A percentile compares a stretch with the other conserved stretches of the same genome.
phyloP scores from a whole-genome alignment of 805 yeast species.

The Metschnikowia colocasiae region DNA sequence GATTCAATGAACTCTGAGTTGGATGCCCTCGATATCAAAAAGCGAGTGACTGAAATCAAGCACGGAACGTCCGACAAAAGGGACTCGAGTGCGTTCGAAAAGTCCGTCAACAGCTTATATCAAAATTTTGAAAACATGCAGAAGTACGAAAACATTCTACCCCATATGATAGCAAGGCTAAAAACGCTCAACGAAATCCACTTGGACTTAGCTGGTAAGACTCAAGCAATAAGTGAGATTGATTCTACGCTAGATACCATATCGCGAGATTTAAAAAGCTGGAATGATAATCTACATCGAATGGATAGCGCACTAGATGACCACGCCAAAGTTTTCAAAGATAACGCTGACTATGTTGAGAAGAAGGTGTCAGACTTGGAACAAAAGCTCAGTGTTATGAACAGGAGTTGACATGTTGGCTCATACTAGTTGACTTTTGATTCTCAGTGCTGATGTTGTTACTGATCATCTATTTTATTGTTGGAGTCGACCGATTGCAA shows the following conservation, averaged over 20 bases:
- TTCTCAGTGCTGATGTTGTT: neutral
- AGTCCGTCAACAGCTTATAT: slow-evolving; percentile 26
- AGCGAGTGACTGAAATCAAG: slow-evolving; percentile 17
- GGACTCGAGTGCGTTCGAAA: slow-evolving; percentile 11
- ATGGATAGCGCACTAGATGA: slow-evolving; percentile 24
- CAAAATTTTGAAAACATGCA: slow-evolving; percentile 27
- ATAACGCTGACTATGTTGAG: slow-evolving; percentile 22
- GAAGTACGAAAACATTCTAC: slow-evolving; percentile 20
- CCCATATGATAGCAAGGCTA: slow-evolving; percentile 27
- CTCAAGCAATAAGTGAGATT: slow-evolving; percentile 22
- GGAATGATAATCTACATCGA: slow-evolving; percentile 27
- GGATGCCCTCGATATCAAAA: slow-evolving; percentile 23
- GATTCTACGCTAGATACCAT: slow-evolving; percentile 28
- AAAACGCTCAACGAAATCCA: slow-evolving; percentile 33
- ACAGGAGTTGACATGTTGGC: neutral
- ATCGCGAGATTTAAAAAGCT: slow-evolving; percentile 24
- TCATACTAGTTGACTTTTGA: neutral
- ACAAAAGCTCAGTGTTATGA: neutral
- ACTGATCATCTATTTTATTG: neutral
- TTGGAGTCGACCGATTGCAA: neutral
- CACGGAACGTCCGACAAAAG: slow-evolving; percentile 1
- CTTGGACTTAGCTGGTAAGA: slow-evolving; percentile 27
- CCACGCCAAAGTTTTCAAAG: slow-evolving; percentile 21
- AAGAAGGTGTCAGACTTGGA: slow-evolving; percentile 9
- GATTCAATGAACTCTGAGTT: slow-evolving; percentile 22